These are phyloP conservation scores for Cystoderma amianthinum DNA, from an alignment of 768 basidiomycete genomes.

Conservation along the genomic window DNA sequence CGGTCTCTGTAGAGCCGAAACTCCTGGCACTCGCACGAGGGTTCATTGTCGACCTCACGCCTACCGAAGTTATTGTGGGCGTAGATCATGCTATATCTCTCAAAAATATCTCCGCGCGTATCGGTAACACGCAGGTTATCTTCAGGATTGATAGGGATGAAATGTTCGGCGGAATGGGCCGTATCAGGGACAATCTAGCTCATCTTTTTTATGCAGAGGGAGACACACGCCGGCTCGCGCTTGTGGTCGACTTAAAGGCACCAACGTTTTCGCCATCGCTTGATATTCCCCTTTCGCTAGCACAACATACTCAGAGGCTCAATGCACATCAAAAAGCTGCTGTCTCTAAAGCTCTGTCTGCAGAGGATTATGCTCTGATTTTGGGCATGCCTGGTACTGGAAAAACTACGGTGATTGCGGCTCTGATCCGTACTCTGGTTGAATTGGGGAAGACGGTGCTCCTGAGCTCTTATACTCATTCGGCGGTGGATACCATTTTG, in stretches of 20 bases:
- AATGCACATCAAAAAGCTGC: conserved; percentile 73
- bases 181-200: conserved; percentile 87
- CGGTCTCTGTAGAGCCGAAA: conserved; percentile 81
- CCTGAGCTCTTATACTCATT: conserved; percentile 92
- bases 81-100: conserved; percentile 74
- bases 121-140: conserved; percentile 19
- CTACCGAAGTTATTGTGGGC: conserved; percentile 62
- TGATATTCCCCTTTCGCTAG: conserved; percentile 13
- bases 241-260: conserved; percentile 74
- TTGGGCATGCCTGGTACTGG: conserved; percentile 99
- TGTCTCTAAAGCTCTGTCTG: conserved; percentile 64
- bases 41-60: conserved; percentile 68
- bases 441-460: conserved; percentile 80
- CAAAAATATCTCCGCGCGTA: conserved; percentile 28
- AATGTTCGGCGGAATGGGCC: conserved; percentile 76
- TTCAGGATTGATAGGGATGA: conserved; percentile 97
- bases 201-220: conserved; percentile 80
- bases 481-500: conserved; percentile 96
- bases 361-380: conserved; percentile 86
- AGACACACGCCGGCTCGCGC: conserved; percentile 55
- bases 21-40: conserved; percentile 82
- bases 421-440: conserved; percentile 77
- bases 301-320: conserved; percentile 30
- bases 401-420: conserved; percentile 92
- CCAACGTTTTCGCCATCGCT: conserved; percentile 7